Evolutionary conservation across 257 asterid species (phyloP).

Genomic region (Nicotiana tabacum): DNA sequence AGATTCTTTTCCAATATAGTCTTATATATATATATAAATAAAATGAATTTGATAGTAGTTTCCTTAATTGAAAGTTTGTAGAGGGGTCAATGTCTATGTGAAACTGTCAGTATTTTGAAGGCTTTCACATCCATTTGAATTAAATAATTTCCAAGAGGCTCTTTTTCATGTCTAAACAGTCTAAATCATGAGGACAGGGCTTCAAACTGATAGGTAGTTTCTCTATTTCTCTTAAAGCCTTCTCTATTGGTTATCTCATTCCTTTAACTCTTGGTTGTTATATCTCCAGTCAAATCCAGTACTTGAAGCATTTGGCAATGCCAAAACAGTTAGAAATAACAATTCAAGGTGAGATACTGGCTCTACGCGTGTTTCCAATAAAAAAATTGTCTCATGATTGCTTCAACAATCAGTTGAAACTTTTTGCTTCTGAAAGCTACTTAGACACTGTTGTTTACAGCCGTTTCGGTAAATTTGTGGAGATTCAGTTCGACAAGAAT

Average conservation of each 20-base stretch:
- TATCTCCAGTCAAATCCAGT: conserved; percentile 93
- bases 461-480: conserved; percentile 96
- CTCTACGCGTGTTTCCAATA: not conserved
- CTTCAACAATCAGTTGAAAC: not conserved
- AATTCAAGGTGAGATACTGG: conserved; percentile 69
- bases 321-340: conserved; percentile 96
- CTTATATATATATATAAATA: too few relatives aligned
- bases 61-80: not conserved
- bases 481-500: conserved; percentile 87
- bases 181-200: not conserved
- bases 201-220: not conserved
- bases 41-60: not conserved
- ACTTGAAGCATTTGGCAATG: conserved; percentile 99
- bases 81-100: not conserved
- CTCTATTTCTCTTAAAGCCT: conserved; percentile 10
- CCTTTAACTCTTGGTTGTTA: conserved; percentile 8
- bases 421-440: not conserved
- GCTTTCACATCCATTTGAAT: not conserved
- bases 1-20: too few relatives aligned
- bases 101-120: not conserved
- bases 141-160: not conserved
- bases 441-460: conserved; percentile 42
- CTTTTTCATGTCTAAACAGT: not conserved
- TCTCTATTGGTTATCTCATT: conserved; percentile 1
- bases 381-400: not conserved